Evolutionary conservation across 2,329 filamentous ascomycete species (phyloP).

Genomic region (Xylariaceae sp.): DNA sequence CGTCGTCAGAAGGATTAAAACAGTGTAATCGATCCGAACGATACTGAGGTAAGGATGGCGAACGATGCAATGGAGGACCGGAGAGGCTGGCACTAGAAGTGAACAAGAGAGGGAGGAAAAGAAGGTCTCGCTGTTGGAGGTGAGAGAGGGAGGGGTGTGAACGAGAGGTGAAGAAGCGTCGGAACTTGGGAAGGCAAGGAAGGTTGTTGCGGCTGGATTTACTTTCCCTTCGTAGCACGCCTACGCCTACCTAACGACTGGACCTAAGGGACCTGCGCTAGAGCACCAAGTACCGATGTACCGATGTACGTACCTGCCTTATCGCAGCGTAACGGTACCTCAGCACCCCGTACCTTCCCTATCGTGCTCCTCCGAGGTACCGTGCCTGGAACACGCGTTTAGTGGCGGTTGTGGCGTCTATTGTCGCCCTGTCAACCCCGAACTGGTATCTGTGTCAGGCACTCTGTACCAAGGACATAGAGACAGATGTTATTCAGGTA

Average conservation of each 20-base stretch:
- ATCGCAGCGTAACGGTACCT: neutral
- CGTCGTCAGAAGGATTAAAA: too few species aligned
- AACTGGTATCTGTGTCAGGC: too few species aligned
- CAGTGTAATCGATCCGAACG: too few species aligned
- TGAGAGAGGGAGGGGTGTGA: neutral
- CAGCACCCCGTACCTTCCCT: neutral
- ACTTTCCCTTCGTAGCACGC: too few species aligned
- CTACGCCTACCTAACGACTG: too few species aligned
- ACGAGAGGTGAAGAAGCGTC: neutral
- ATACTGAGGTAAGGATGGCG: too few species aligned
- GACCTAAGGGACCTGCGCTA: neutral
- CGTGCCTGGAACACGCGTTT: constrained; percentile 7
- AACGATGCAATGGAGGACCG: too few species aligned
- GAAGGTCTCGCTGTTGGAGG: neutral
- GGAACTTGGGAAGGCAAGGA: neutral
- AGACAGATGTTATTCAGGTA: too few species aligned
- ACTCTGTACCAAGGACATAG: too few species aligned
- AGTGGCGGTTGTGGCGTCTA: constrained; percentile 5
- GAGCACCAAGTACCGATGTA: neutral
- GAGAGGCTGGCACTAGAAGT: too few species aligned
- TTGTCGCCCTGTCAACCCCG: neutral
- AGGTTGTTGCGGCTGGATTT: neutral
- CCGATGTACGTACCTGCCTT: neutral
- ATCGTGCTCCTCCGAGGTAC: neutral
- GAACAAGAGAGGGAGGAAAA: neutral